Percentiles rank a stretch among this genome's conserved stretches.
These are phyloP conservation scores for Colletotrichum brevisporum DNA, from an alignment of 2,329 filamentous ascomycete species.

Conservation along the genomic window DNA sequence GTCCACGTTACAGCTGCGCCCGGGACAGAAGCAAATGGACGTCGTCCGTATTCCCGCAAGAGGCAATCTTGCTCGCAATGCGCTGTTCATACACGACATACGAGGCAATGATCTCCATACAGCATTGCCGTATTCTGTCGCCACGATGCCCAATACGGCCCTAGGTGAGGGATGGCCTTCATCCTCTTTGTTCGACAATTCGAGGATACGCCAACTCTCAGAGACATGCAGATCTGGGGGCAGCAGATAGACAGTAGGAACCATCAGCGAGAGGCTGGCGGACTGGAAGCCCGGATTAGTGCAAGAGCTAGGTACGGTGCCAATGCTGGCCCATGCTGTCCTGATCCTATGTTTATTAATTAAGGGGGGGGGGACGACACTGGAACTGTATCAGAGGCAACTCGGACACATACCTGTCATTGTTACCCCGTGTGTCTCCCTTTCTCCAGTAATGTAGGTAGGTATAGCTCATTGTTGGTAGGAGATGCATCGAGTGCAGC, in stretches of 20 bases:
- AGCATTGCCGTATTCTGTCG: conserved; percentile 14
- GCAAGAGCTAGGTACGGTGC: background rate
- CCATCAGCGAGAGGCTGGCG: too few species aligned
- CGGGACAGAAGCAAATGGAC: background rate
- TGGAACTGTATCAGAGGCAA: background rate
- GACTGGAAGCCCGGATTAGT: too few species aligned
- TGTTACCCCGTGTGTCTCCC: too few species aligned
- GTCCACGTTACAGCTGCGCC: conserved; percentile 12
- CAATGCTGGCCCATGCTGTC: too few species aligned
- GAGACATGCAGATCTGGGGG: too few species aligned
- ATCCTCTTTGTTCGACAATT: too few species aligned
- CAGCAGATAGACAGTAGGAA: too few species aligned
- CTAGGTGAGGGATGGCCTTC: background rate
- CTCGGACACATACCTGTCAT: background rate
- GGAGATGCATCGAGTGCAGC: background rate
- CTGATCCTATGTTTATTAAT: too few species aligned
- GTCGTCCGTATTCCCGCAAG: background rate
- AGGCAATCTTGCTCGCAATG: conserved; percentile 6
- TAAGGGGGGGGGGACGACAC: too few species aligned
- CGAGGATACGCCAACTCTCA: too few species aligned
- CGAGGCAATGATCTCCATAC: conserved; percentile 19
- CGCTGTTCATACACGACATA: conserved; percentile 9
- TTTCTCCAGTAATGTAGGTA: background rate
- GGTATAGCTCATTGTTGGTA: background rate
- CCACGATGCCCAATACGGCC: conserved; percentile 1